Base-by-base conservation (phyloP, 2,329 filamentous ascomycete genomes). In the Penicillium sp. region DNA sequence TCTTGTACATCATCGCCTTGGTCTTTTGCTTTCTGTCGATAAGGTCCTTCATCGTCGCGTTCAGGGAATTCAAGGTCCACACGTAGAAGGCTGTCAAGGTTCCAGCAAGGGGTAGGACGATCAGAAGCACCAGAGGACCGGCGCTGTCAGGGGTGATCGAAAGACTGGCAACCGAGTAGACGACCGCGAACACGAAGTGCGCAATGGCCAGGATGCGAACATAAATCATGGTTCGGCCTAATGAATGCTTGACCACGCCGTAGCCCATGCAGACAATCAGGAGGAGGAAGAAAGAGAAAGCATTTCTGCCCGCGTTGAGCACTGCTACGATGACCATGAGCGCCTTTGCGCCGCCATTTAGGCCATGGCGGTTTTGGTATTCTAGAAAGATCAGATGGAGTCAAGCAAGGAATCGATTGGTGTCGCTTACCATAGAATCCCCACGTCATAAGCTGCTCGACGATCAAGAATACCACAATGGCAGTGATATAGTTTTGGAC, bases 251-350 rank as follows among this genome's bases (percentile, higher is more conserved):
- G 64, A 99, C 95, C 25, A 99, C 95, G 66, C 94, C 94, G 68
- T 99, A 99, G 33, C 94, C 94, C 94, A 99, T 99, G 75, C 94
- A 99, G 33, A 99, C 94, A 65, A 99, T 97, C 52, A 99, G 86
- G 9, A 99, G 83, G 49, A 99, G 81, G 81, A 99, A 99, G 81
- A 99, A 99, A 0, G 93, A 97, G 74, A 99, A 97, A 0, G 93
- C 97, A 76, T 97, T 99, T 62, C 94, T 85, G 55, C 88, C 92
- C 5, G 94, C 94, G 71, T 96, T 97, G 44, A 99, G 82, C 25
- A 97, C 82, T 38, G 92, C 92, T n/a, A 97, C 93, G 25, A 97
- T 78, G 19, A 97, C 86, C 77, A 99, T 89, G 55, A 97, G 81
- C 6, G 88, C 89, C 73, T 95, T 96, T 56, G 91, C 87, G 44